Evolutionary conservation across 371 early-diverging fungal genomes (phyloP).

Genomic region (Rhizomucor pusillus): DNA sequence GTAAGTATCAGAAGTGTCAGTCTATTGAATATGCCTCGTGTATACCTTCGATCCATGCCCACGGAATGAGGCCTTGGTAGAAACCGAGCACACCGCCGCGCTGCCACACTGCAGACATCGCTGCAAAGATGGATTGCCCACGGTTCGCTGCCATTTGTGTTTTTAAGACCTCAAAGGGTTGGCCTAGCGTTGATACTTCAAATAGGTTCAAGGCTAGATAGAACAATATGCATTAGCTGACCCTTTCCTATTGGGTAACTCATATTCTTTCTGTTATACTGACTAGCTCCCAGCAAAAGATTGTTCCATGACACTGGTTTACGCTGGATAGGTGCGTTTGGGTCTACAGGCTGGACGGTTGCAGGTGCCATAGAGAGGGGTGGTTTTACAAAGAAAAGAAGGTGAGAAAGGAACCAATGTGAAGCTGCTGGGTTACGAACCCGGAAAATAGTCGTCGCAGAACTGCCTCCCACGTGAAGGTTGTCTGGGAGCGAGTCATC

Average conservation of each 20-base stretch:
- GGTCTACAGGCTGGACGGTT: slow-evolving; percentile 25
- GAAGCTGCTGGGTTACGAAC: too few species aligned
- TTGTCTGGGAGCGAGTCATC: too few species aligned
- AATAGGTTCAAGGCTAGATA: slow-evolving; percentile 64
- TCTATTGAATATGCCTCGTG: neutral
- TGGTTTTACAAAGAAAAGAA: slow-evolving; percentile 5
- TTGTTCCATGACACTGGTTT: slow-evolving; percentile 66
- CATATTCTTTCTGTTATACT: slow-evolving; percentile 11
- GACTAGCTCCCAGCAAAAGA: slow-evolving; percentile 62
- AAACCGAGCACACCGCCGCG: slow-evolving; percentile 83
- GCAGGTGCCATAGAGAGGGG: slow-evolving; percentile 13
- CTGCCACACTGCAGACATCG: slow-evolving; percentile 66
- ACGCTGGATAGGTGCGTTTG: slow-evolving; percentile 45
- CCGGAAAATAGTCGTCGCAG: too few species aligned
- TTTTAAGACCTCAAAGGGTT: slow-evolving; percentile 90
- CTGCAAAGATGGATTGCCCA: slow-evolving; percentile 61
- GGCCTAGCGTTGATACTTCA: slow-evolving; percentile 86
- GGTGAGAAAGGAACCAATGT: slow-evolving; percentile 1
- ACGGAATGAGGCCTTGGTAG: slow-evolving; percentile 79
- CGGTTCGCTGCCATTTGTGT: slow-evolving; percentile 89
- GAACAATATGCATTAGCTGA: neutral
- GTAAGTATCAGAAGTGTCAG: neutral
- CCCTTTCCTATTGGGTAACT: too few species aligned
- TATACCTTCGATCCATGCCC: slow-evolving; percentile 88
- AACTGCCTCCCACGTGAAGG: too few species aligned